phyloP scores from a whole-genome alignment of 805 yeast genomes.

The Metschnikowia anglica region DNA sequence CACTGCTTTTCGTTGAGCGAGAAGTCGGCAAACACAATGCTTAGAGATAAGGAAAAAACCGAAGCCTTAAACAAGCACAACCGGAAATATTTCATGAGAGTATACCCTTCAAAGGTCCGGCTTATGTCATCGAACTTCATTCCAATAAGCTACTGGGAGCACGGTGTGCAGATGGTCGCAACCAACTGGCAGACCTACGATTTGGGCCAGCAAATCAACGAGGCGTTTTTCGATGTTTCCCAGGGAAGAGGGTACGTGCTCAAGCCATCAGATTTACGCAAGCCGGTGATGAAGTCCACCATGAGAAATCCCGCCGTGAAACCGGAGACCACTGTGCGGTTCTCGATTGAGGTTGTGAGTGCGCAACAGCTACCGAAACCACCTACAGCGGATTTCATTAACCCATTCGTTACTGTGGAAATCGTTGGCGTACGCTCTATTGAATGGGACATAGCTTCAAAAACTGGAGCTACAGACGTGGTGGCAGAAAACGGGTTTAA shows the following conservation, averaged over 20 bases:
- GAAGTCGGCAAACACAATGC: constrained; percentile 58
- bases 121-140: constrained; percentile 77
- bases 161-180: constrained; percentile 93
- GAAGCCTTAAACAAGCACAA: constrained; percentile 74
- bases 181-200: constrained; percentile 96
- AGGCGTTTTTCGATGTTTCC: constrained; percentile 69
- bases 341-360: constrained; percentile 53
- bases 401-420: constrained; percentile 65
- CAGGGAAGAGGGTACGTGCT: constrained; percentile 70
- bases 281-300: constrained; percentile 29
- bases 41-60: constrained; percentile 56
- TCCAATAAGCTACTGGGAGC: constrained; percentile 77
- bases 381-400: constrained; percentile 49
- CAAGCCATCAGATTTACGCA: constrained; percentile 58
- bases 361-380: constrained; percentile 79
- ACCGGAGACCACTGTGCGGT: constrained; percentile 15
- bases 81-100: constrained; percentile 68
- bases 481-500: constrained; percentile 78
- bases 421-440: constrained; percentile 46
- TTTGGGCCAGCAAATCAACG: constrained; percentile 82
- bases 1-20: constrained; percentile 91
- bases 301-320: constrained; percentile 14
- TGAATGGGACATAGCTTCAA: constrained; percentile 23
- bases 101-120: constrained; percentile 82
- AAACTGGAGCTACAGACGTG: constrained; percentile 16